phyloP scores from a whole-genome alignment of 768 basidiomycete species.

The Gelatoporia subvermispora region DNA sequence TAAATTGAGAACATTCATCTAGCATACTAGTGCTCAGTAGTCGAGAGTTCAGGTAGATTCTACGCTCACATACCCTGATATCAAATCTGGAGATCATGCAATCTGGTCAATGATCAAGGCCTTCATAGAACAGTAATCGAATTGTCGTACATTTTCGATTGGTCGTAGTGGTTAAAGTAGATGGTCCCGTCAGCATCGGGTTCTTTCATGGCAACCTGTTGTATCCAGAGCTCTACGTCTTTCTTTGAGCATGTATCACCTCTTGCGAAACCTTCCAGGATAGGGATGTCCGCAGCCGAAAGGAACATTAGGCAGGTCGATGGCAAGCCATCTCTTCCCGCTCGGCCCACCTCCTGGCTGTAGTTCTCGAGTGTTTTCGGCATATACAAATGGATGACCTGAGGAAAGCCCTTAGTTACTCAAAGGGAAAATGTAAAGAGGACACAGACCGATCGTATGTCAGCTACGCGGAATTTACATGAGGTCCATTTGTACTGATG shows the following conservation, averaged over 20 bases:
- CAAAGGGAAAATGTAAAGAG: no score
- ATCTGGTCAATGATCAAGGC: neutral
- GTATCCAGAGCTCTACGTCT: conserved; percentile 36
- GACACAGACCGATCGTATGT: conserved; percentile 30
- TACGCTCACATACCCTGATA: conserved; percentile 35
- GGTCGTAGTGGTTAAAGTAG: conserved; percentile 38
- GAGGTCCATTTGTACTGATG: neutral
- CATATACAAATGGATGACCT: conserved; percentile 38
- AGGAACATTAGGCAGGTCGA: conserved; percentile 45
- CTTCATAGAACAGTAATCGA: neutral
- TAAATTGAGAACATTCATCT: conserved; percentile 39
- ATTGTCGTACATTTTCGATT: conserved; percentile 31
- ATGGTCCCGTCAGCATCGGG: conserved; percentile 33
- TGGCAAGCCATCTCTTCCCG: conserved; percentile 36
- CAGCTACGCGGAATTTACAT: conserved; percentile 11
- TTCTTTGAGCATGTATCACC: conserved; percentile 42
- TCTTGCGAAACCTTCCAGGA: conserved; percentile 43
- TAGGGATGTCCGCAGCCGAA: conserved; percentile 36
- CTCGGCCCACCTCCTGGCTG: conserved; percentile 42
- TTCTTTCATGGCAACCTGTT: conserved; percentile 32
- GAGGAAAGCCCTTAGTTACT: neutral
- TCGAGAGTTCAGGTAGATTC: neutral
- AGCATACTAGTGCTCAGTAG: no score
- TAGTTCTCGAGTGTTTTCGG: conserved; percentile 45
- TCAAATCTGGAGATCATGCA: conserved; percentile 28